phyloP scores from a whole-genome alignment of 2,329 filamentous ascomycete genomes.

The Ascochyta clinopodiicola region DNA sequence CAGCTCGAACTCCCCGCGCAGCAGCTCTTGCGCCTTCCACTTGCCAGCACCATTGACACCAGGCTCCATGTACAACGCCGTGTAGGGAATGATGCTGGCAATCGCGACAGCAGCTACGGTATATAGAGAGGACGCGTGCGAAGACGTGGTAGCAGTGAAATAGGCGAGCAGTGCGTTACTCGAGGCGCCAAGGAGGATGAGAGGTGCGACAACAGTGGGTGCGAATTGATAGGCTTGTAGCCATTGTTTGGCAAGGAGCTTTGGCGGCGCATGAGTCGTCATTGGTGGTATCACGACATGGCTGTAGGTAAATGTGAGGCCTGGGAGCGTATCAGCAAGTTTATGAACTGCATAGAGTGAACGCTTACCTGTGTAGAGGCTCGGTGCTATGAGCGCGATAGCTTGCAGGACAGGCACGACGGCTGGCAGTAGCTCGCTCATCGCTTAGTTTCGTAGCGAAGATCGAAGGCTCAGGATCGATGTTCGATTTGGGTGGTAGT shows the following conservation, averaged over 20 bases:
- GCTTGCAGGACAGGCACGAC: conserved; percentile 20
- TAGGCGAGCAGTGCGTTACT: conserved; percentile 43
- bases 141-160: not conserved
- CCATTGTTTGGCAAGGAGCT: conserved; percentile 50
- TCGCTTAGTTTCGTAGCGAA: not conserved
- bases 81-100: conserved; percentile 45
- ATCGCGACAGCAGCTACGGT: conserved; percentile 33
- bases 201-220: conserved; percentile 45
- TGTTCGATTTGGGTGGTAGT: not conserved
- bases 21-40: conserved; percentile 47
- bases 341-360: not conserved
- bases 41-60: conserved; percentile 49
- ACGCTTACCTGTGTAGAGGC: conserved; percentile 32
- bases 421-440: not conserved
- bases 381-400: conserved; percentile 31
- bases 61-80: conserved; percentile 50
- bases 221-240: conserved; percentile 49
- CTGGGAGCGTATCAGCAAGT: conserved; percentile 15
- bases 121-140: conserved; percentile 27
- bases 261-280: conserved; percentile 39
- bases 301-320: conserved; percentile 44
- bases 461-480: not conserved
- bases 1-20: conserved; percentile 33
- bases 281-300: conserved; percentile 48
- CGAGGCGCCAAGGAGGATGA: conserved; percentile 43